phyloP scores from a whole-genome alignment of 2,329 filamentous ascomycete genomes.

The Pseudonectria foliicola region DNA sequence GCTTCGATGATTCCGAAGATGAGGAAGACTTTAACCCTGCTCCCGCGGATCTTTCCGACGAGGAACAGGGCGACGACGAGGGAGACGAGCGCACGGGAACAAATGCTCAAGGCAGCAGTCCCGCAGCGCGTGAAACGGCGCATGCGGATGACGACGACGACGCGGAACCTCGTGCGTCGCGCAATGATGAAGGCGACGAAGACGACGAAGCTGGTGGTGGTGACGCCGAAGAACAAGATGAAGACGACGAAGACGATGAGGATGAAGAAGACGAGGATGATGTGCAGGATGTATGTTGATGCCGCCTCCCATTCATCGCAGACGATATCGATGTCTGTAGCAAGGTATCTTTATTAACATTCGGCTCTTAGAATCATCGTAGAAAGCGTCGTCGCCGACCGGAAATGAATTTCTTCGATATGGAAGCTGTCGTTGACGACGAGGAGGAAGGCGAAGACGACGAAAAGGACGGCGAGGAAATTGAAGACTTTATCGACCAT shows the following conservation, averaged over 20 bases:
- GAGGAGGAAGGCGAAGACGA: conserved; percentile 84
- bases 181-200: conserved; percentile 37
- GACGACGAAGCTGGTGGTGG: conserved; percentile 23
- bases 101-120: conserved; percentile 31
- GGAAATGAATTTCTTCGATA: conserved; percentile 87
- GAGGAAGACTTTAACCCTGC: conserved; percentile 87
- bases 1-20: conserved; percentile 61
- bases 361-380: conserved; percentile 48
- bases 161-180: conserved; percentile 17
- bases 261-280: conserved; percentile 45
- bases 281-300: conserved; percentile 56
- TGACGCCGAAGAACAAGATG: conserved; percentile 28
- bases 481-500: conserved; percentile 79
- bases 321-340: conserved; percentile 55
- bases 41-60: conserved; percentile 66
- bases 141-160: conserved; percentile 34
- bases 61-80: conserved; percentile 33
- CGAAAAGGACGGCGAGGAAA: conserved; percentile 78
- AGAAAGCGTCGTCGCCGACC: conserved; percentile 74
- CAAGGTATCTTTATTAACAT: too few relatives aligned
- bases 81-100: conserved; percentile 31
- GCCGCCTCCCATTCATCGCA: too few relatives aligned
- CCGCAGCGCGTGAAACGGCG: conserved; percentile 20
- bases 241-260: conserved; percentile 30
- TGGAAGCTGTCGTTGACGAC: conserved; percentile 96